These are phyloP conservation scores for Phialocephala subalpina DNA, from an alignment of 2,329 filamentous ascomycete species.

Conservation along the genomic window DNA sequence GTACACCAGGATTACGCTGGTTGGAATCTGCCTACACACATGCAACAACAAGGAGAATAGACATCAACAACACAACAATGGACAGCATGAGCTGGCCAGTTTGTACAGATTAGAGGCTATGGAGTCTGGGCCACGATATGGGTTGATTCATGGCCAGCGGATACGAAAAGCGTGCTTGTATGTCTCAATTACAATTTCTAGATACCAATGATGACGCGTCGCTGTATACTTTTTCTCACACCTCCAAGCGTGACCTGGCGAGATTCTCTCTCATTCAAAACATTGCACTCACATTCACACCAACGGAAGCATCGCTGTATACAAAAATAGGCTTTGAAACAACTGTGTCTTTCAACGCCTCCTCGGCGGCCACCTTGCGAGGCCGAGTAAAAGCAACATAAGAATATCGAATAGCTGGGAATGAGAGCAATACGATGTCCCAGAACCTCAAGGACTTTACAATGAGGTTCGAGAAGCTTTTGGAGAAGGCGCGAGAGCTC, in stretches of 20 bases:
- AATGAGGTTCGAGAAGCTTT: too few relatives aligned
- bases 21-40: slow-evolving; percentile 46
- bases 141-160: background rate
- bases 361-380: too few relatives aligned
- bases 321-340: slow-evolving; percentile 1
- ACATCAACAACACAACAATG: slow-evolving; percentile 34
- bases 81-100: too few relatives aligned
- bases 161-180: slow-evolving; percentile 2
- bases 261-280: background rate
- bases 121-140: background rate
- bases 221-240: background rate
- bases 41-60: slow-evolving; percentile 44
- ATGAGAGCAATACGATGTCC: too few relatives aligned
- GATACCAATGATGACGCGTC: background rate
- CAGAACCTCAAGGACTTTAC: too few relatives aligned
- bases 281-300: background rate
- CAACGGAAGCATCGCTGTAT: background rate
- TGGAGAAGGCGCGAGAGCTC: too few relatives aligned
- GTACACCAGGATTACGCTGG: slow-evolving; percentile 50
- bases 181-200: background rate
- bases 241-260: background rate
- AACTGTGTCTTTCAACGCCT: slow-evolving; percentile 4
- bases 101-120: background rate
- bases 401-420: too few relatives aligned
- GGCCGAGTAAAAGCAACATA: too few relatives aligned